These are phyloP conservation scores for Stemphylium beticola DNA, from an alignment of 2,329 filamentous ascomycete species.

Conservation along the genomic window DNA sequence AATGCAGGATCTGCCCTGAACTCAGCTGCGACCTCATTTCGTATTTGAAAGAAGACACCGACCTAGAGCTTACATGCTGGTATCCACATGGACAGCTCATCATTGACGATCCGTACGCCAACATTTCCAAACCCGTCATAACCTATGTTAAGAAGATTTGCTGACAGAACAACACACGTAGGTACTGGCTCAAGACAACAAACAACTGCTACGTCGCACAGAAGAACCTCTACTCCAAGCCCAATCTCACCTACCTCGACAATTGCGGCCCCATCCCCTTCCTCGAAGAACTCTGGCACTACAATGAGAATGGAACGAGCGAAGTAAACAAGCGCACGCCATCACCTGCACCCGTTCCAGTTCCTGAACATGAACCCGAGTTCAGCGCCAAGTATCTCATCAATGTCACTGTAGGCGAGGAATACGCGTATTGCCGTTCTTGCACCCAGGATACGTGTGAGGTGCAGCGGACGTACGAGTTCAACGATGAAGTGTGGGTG, in stretches of 20 bases:
- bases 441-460: slow-evolving; percentile 25
- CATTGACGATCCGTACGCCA: slow-evolving; percentile 36
- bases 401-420: slow-evolving; percentile 40
- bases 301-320: slow-evolving; percentile 32
- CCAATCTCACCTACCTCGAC: slow-evolving; percentile 33
- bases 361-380: not conserved
- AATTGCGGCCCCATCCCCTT: slow-evolving; percentile 38
- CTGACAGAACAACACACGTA: not conserved
- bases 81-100: slow-evolving; percentile 30
- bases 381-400: slow-evolving; percentile 28
- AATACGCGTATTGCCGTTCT: slow-evolving; percentile 32
- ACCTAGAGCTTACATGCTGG: slow-evolving; percentile 40
- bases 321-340: slow-evolving; percentile 22
- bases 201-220: slow-evolving; percentile 42
- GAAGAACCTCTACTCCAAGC: slow-evolving; percentile 32
- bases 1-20: slow-evolving; percentile 34
- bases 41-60: slow-evolving; percentile 34
- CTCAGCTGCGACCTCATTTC: slow-evolving; percentile 29
- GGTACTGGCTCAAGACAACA: slow-evolving; percentile 39
- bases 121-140: not conserved
- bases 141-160: not conserved
- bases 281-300: slow-evolving; percentile 28
- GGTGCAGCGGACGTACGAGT: slow-evolving; percentile 24
- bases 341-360: not conserved
- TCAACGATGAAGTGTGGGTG: slow-evolving; percentile 33